Conservation (phyloP, 106 monocot genomes). For the Dactylorhiza incarnata region DNA sequence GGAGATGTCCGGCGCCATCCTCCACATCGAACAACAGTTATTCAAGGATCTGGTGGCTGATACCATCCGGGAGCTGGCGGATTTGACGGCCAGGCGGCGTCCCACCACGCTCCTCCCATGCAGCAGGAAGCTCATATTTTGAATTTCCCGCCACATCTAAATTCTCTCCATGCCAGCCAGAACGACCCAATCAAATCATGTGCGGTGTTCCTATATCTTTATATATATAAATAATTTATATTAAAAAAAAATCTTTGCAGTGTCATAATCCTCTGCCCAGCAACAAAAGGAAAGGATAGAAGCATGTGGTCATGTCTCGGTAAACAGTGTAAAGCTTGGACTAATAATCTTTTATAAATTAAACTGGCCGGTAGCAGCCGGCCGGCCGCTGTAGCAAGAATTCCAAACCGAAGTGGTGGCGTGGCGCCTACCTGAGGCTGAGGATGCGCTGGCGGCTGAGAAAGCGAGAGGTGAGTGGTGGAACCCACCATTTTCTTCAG, state of each 20-base stretch:
- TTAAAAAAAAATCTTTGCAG: background rate
- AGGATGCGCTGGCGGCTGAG: background rate
- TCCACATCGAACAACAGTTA: slow-evolving; percentile 72
- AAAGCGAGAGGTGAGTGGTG: background rate
- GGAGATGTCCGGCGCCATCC: slow-evolving; percentile 73
- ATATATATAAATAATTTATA: too few species aligned
- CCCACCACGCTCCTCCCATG: slow-evolving; percentile 12
- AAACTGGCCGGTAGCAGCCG: too few species aligned
- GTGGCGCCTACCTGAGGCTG: too few species aligned
- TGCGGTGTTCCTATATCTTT: too few species aligned
- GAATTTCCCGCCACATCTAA: slow-evolving; percentile 13
- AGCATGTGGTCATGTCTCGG: background rate
- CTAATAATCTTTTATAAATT: too few species aligned
- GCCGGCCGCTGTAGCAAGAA: background rate
- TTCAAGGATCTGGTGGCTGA: slow-evolving; percentile 92
- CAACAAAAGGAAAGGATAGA: background rate
- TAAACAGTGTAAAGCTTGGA: too few species aligned
- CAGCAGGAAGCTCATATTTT: slow-evolving; percentile 71
- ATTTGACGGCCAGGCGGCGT: background rate
- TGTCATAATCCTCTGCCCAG: too few species aligned
- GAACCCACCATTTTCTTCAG: background rate
- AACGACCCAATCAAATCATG: too few species aligned
- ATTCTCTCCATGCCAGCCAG: too few species aligned
- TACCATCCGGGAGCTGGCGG: slow-evolving; percentile 55
- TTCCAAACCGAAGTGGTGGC: background rate